Evolutionary conservation across 106 monocot genomes (phyloP).

Genomic region (Vanilla planifolia): DNA sequence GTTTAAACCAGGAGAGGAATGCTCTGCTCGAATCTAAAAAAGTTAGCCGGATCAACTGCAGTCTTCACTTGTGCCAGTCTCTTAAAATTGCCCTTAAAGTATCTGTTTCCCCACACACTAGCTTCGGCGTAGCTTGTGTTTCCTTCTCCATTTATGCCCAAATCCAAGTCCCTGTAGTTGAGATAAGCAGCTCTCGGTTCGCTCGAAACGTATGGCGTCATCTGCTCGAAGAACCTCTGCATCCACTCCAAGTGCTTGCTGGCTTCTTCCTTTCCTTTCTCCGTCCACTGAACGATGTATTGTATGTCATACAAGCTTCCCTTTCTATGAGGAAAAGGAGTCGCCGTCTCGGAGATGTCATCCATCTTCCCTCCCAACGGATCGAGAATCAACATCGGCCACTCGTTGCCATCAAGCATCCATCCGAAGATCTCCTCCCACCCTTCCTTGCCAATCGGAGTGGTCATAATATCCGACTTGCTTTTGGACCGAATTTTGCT

Average conservation of each 20-base stretch:
- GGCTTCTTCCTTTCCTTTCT: neutral
- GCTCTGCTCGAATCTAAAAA: slow-evolving; percentile 27
- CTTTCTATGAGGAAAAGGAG: slow-evolving; percentile 29
- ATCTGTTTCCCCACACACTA: slow-evolving; percentile 31
- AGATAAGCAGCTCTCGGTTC: slow-evolving; percentile 12
- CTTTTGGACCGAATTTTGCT: slow-evolving; percentile 9
- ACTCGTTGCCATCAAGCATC: neutral
- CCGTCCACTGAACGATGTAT: slow-evolving; percentile 18
- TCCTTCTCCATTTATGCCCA: slow-evolving; percentile 10
- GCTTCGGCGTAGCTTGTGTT: slow-evolving; percentile 2
- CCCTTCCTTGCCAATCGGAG: neutral
- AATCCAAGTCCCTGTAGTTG: slow-evolving; percentile 17
- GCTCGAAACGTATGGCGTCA: slow-evolving; percentile 13
- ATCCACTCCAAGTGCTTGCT: slow-evolving; percentile 7
- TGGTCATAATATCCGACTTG: slow-evolving; percentile 16
- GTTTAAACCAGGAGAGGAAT: slow-evolving; percentile 21
- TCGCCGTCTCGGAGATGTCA: slow-evolving; percentile 9
- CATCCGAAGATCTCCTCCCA: slow-evolving; percentile 12
- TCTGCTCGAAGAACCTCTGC: neutral
- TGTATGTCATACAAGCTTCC: slow-evolving; percentile 30
- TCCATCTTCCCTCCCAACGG: slow-evolving; percentile 23
- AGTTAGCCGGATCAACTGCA: slow-evolving; percentile 16
- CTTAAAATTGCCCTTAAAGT: slow-evolving; percentile 27
- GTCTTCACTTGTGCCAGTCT: slow-evolving; percentile 23
- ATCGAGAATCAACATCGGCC: slow-evolving; percentile 9